These are phyloP conservation scores for Diaporthe australafricana DNA, from an alignment of 2,329 filamentous ascomycete genomes.

Conservation along the genomic window DNA sequence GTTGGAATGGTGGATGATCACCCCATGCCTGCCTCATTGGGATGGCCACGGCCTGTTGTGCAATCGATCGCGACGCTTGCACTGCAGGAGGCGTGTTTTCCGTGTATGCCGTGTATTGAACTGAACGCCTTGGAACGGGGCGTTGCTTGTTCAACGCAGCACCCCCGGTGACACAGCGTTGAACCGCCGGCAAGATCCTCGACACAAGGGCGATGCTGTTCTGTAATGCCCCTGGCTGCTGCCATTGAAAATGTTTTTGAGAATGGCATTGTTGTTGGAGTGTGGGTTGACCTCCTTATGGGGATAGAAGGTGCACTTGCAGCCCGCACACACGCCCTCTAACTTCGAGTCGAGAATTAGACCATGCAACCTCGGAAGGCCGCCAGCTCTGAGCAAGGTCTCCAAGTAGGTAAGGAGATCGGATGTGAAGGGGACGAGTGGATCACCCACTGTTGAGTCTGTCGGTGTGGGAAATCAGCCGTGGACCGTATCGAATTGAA, in stretches of 20 bases:
- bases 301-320: not conserved
- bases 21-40: no score
- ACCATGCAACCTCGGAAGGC: no score
- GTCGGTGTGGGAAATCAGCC: not conserved
- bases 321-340: no score
- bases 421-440: no score
- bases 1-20: not conserved
- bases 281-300: no score
- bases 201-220: not conserved
- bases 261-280: no score
- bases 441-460: not conserved
- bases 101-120: not conserved
- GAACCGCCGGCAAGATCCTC: not conserved
- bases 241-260: not conserved
- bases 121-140: not conserved
- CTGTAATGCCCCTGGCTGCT: not conserved
- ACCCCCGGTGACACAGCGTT: not conserved
- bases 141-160: not conserved
- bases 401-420: no score
- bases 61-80: conserved; percentile 1
- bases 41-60: not conserved
- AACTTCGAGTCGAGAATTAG: not conserved
- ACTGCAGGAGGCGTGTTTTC: not conserved
- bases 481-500: not conserved
- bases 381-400: no score